Base-by-base conservation (phyloP, 306 rosid species). In the Vigna unguiculata region DNA sequence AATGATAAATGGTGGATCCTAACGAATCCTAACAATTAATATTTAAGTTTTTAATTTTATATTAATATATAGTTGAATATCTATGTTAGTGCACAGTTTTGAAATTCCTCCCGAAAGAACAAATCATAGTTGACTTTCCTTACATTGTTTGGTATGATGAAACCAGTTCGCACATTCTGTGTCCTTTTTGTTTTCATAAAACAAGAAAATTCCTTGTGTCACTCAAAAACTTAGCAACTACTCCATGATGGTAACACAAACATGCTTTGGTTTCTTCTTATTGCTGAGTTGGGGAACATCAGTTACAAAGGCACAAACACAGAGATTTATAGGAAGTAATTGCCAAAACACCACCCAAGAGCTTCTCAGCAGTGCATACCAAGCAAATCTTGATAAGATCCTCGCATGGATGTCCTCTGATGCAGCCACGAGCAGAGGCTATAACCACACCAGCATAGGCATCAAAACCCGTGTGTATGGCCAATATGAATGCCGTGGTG, bases 341-440 rank as follows among this genome's bases (percentile, higher is more conserved):
- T 73, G 69, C 65, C 11, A 24, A 52, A 7, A 40, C 66, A 15
- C 43, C 36, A 47, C 49, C 1, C 21, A 12, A 13, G 45, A 62
- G 20, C 1, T 10, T 15, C 41, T 34, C 15, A 32, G 40, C 21
- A 16, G n/a, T 9, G 21, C 72, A 21, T 47, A 62, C 72, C 21
- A 49, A 63, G 7, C 80, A 19, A 75, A 75, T 48, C 72, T 63
- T 3, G n/a, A 63, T 1, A 12, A 2, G 9, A 3, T 75, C 13
- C 41, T 62, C 40, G 20, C 53, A 21, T 62, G 72, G 71, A 28
- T 62, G 16, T 1, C 34, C 17, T 4, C 59, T 51, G 12, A 51
- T 51, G 57, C 24, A 51, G 10, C 1, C 57, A 51, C 21, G 17
- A 17, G 24, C 24, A 2, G 2, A 51, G 57, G 21, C 9, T 51